A percentile compares a stretch with the other conserved stretches of the same genome.
phyloP scores from a whole-genome alignment of 805 yeast genomes.

The Suhomyces canberraensis region DNA sequence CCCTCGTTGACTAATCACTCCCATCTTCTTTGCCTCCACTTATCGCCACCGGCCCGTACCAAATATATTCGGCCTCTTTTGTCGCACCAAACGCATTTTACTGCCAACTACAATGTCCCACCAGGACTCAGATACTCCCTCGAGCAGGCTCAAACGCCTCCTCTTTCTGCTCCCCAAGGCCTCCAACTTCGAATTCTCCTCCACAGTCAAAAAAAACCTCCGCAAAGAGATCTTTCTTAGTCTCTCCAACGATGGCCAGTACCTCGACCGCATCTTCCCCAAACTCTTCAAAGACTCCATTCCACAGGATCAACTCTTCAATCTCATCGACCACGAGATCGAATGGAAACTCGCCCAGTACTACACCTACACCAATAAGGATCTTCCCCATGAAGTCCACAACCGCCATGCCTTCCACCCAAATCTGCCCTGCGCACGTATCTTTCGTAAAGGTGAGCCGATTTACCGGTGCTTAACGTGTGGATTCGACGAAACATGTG shows the following conservation, averaged over 20 bases:
- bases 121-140: neutral
- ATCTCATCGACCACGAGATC: conserved; percentile 20
- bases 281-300: conserved; percentile 12
- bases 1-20: no score
- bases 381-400: conserved; percentile 18
- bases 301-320: neutral
- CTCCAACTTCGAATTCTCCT: conserved; percentile 28
- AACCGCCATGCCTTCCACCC: conserved; percentile 46
- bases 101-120: no score
- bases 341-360: conserved; percentile 35
- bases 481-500: conserved; percentile 81
- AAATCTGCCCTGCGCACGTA: conserved; percentile 69
- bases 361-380: conserved; percentile 16
- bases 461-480: conserved; percentile 74
- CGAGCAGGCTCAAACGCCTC: conserved; percentile 21
- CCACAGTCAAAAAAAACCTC: conserved; percentile 26
- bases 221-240: conserved; percentile 43
- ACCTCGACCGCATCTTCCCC: conserved; percentile 40
- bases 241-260: conserved; percentile 41
- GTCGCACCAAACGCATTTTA: no score
- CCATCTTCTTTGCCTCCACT: no score
- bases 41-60: no score
- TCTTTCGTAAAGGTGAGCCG: conserved; percentile 75
- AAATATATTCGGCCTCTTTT: no score
- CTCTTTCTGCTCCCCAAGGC: conserved; percentile 38